Base-by-base conservation (phyloP, 2,329 filamentous ascomycete genomes). In the Fusarium buharicum region DNA sequence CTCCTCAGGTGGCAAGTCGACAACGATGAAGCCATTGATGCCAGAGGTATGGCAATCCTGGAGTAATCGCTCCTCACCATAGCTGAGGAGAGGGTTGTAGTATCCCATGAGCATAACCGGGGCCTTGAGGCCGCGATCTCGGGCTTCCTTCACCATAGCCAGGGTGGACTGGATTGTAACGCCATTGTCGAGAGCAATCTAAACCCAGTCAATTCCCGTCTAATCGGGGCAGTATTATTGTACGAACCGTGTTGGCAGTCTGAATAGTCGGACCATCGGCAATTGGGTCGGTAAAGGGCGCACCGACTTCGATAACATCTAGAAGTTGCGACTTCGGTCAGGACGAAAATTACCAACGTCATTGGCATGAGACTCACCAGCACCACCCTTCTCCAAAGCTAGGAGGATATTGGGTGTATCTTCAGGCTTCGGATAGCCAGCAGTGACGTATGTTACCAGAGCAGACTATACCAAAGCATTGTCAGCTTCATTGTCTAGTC, bases 211-310 rank as follows among this genome's bases (percentile, higher is more conserved):
- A 63, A 41, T 55, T 50, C 17, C 43, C 40, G 22, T 48, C 37
- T n/a, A 6, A 50, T 37, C 37, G 40, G 48, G 17, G 11, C 14
- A 22, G 53, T 34, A 20, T 18, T 5, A 4, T 22, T 51, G 41
- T 73, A 77, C 71, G 80, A 88, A 82, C 87, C 36, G 92, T 97
- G 79, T 99, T 99, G 66, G 95, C 87, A 63, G 88, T 95, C 81
- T 99, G 95, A 68, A 99, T 98, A 5, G 93, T 97, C 31, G 95
- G 95, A 24, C 95, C 95, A 78, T 99, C 95, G 69, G 94, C 95
- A 77, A 98, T 98, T 55, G 95, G 95, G 76, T 99, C 95, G 72
- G 94, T 97, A 80, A 99, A 99, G 48, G 95, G 95, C 53, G 97
- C 88, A 63, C 94, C 95, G 68, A 99, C 87, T 78, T 99, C 95